These are phyloP conservation scores for Diaporthe ampelina DNA, from an alignment of 2,329 filamentous ascomycete genomes.

Conservation along the genomic window DNA sequence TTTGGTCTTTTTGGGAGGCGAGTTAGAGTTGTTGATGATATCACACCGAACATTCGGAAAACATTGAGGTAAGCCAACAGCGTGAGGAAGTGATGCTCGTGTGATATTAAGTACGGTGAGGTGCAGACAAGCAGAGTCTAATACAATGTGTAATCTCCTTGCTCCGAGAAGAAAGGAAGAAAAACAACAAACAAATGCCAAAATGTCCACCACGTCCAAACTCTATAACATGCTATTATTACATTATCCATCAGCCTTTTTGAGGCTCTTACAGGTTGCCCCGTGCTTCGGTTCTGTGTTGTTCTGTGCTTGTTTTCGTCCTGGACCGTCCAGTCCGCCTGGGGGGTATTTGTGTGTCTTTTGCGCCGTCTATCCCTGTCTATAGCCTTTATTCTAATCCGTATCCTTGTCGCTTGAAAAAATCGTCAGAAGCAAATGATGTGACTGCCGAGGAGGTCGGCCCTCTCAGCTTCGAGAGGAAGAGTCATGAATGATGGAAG, in stretches of 20 bases:
- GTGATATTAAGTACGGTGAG: conserved; percentile 23
- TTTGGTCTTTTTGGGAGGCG: not conserved
- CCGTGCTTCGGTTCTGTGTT: not conserved
- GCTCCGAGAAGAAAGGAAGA: not conserved
- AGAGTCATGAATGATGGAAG: not conserved
- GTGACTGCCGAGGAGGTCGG: not conserved
- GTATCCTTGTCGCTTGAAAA: conserved; percentile 22
- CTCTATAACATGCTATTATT: conserved; percentile 14
- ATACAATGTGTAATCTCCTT: not conserved
- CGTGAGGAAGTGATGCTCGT: not conserved
- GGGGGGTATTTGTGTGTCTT: conserved; percentile 26
- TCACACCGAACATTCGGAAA: not conserved
- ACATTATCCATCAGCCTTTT: conserved; percentile 25
- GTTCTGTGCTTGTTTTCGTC: conserved; percentile 1
- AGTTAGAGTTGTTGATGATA: not conserved
- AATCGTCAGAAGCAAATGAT: not conserved
- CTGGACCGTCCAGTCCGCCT: conserved; percentile 21
- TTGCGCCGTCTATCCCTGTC: conserved; percentile 37
- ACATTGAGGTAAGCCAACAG: not conserved
- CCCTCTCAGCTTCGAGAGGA: not conserved
- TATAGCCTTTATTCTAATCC: conserved; percentile 15
- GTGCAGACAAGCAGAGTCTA: conserved; percentile 18
- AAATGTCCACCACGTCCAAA: not conserved
- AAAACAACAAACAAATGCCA: not conserved
- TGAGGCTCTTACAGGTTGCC: conserved; percentile 13